Conservation (phyloP, 2,329 filamentous ascomycete species). For the Reticulascus tulasneorum region DNA sequence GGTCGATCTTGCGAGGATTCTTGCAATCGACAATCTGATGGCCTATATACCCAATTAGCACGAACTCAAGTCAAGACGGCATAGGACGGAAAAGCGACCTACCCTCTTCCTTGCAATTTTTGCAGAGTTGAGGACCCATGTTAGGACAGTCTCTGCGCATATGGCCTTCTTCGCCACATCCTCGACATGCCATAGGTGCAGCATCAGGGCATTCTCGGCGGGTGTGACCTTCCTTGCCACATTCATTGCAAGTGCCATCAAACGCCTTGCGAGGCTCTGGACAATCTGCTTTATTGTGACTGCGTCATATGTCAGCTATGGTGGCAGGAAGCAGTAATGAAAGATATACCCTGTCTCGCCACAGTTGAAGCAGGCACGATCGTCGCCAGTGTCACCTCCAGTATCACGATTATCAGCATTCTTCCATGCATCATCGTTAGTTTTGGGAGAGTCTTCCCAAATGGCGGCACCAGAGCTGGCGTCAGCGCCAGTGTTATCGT, state of each 20-base stretch:
- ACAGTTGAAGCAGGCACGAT: constrained; percentile 28
- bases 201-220: constrained; percentile 60
- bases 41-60: too few relatives aligned
- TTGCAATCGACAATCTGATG: constrained; percentile 55
- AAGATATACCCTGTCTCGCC: constrained; percentile 28
- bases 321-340: constrained; percentile 17
- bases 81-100: constrained; percentile 13
- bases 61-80: not conserved
- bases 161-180: constrained; percentile 56
- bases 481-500: not conserved
- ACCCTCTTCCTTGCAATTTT: constrained; percentile 61
- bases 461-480: constrained; percentile 2
- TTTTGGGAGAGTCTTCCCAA: too few relatives aligned
- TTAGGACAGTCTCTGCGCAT: constrained; percentile 60
- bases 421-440: constrained; percentile 11
- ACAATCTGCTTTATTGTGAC: constrained; percentile 28
- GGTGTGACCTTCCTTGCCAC: constrained; percentile 49
- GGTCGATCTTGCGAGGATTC: constrained; percentile 55
- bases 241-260: constrained; percentile 35
- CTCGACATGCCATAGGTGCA: constrained; percentile 52
- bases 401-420: constrained; percentile 4
- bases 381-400: constrained; percentile 12
- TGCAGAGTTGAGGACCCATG: constrained; percentile 52
- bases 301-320: constrained; percentile 8
- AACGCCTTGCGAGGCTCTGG: constrained; percentile 21